A percentile compares a stretch with the other conserved stretches of the same genome.
phyloP scores from a whole-genome alignment of 805 yeast genomes.

The Kluyveromyces starmeri region DNA sequence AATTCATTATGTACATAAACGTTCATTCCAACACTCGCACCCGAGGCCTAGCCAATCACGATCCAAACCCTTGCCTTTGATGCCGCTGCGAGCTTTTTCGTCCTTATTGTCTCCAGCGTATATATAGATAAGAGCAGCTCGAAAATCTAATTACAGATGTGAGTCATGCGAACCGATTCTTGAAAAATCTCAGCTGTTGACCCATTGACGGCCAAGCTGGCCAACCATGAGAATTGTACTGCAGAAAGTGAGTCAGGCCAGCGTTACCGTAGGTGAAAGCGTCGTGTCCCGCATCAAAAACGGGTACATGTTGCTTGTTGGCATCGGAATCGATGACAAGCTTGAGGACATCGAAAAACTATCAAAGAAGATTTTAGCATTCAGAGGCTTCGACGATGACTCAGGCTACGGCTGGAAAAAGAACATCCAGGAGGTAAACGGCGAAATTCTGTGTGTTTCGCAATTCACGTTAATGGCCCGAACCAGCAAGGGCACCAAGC shows the following conservation, averaged over 20 bases:
- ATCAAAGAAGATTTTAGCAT: conserved; percentile 53
- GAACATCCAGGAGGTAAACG: conserved; percentile 52
- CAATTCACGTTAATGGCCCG: conserved; percentile 87
- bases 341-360: conserved; percentile 60
- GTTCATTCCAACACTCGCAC: too few species aligned
- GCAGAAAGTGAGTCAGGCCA: conserved; percentile 81
- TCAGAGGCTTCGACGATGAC: conserved; percentile 71
- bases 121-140: too few species aligned
- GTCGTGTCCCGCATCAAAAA: conserved; percentile 61
- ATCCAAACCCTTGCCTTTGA: too few species aligned
- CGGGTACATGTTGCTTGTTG: conserved; percentile 78
- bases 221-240: conserved; percentile 89
- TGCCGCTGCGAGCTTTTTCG: too few species aligned
- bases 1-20: too few species aligned
- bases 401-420: conserved; percentile 71
- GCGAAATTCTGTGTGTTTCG: conserved; percentile 76
- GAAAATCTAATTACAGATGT: too few species aligned
- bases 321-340: conserved; percentile 73
- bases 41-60: too few species aligned
- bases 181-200: too few species aligned
- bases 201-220: too few species aligned
- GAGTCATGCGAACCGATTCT: too few species aligned
- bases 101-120: too few species aligned
- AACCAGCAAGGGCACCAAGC: conserved; percentile 85
- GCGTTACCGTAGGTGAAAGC: conserved; percentile 71